Conservation (phyloP, 768 basidiomycete species). For the Leccinum obscurum region DNA sequence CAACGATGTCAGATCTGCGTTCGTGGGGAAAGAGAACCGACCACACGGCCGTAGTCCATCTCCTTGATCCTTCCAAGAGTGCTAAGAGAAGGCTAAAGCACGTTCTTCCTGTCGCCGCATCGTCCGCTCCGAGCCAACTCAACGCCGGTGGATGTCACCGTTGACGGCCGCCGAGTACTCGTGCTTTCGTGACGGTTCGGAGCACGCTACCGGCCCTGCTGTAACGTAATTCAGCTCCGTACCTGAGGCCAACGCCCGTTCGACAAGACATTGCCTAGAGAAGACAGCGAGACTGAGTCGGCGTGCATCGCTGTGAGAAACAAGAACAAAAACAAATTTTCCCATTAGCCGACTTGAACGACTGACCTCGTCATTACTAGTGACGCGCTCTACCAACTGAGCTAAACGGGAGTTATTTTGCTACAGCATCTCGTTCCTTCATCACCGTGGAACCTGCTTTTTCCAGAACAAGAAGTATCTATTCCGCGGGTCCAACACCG, state of each 20-base stretch:
- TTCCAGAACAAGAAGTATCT: background rate
- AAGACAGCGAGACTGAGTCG: background rate
- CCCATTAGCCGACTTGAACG: constrained; percentile 61
- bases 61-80: constrained; percentile 53
- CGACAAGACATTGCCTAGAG: background rate
- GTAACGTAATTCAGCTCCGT: background rate
- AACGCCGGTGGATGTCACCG: too few relatives aligned
- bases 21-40: constrained; percentile 26
- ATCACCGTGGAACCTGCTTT: background rate
- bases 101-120: constrained; percentile 59
- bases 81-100: constrained; percentile 51
- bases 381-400: constrained; percentile 64
- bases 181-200: too few relatives aligned
- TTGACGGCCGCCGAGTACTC: too few relatives aligned
- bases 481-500: background rate
- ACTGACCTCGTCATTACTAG: constrained; percentile 72
- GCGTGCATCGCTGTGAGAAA: background rate
- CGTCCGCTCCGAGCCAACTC: too few relatives aligned
- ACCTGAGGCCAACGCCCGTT: background rate
- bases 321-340: constrained; percentile 20
- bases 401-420: constrained; percentile 34
- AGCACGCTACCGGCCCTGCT: background rate
- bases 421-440: background rate
- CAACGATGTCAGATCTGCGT: too few relatives aligned
- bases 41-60: constrained; percentile 81